These are phyloP conservation scores for Alternaria arbusti DNA, from an alignment of 2,329 filamentous ascomycete species.

Conservation along the genomic window DNA sequence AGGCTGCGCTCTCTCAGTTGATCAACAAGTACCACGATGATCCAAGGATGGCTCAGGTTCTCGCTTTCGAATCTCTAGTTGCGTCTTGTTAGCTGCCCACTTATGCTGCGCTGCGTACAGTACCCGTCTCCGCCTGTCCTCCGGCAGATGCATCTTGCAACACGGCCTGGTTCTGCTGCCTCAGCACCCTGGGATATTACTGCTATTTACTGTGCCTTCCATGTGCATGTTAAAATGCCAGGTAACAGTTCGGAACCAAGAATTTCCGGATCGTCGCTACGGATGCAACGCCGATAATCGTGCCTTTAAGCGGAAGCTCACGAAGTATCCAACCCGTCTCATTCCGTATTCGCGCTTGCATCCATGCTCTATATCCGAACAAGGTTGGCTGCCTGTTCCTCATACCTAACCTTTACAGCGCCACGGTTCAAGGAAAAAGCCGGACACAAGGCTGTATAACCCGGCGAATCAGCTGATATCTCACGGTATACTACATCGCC, in stretches of 20 bases:
- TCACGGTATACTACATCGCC: background rate
- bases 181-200: background rate
- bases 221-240: background rate
- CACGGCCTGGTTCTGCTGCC: background rate
- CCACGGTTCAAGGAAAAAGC: background rate
- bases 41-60: background rate
- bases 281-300: background rate
- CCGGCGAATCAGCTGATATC: background rate
- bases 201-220: background rate
- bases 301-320: background rate
- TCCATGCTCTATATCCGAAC: background rate
- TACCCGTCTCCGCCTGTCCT: background rate
- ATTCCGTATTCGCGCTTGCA: background rate
- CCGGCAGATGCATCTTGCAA: background rate
- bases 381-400: background rate
- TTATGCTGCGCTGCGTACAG: background rate
- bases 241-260: background rate
- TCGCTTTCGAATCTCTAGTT: background rate
- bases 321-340: background rate
- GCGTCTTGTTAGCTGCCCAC: background rate
- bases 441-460: background rate
- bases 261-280: background rate
- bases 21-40: slow-evolving; percentile 1
- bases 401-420: background rate
- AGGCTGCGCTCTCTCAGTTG: background rate